Conservation (phyloP, 768 basidiomycete genomes). For the Sporobolomyces pararoseus region DNA sequence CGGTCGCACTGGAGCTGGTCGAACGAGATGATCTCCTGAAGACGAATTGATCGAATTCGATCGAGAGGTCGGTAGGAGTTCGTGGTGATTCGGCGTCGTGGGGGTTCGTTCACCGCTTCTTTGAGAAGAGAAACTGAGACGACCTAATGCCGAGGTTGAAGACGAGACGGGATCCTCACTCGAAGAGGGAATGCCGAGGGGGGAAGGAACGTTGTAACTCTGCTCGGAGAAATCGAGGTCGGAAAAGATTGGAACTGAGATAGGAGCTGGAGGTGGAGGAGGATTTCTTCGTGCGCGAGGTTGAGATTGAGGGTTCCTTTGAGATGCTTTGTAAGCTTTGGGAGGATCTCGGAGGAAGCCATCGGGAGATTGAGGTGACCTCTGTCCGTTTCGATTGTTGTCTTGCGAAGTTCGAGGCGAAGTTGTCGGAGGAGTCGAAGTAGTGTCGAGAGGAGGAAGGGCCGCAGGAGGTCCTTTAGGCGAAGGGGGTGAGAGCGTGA, state of each 20-base stretch:
- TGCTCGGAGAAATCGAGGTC: conserved; percentile 38
- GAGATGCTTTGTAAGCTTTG: conserved; percentile 3
- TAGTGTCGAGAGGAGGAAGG: neutral
- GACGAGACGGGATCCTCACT: neutral
- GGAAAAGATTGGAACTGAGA: conserved; percentile 32
- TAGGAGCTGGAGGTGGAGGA: conserved; percentile 31
- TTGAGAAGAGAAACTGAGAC: conserved; percentile 12
- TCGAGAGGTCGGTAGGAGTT: conserved; percentile 18
- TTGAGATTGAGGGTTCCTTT: neutral
- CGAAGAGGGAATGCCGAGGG: neutral
- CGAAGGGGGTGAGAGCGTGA: conserved; percentile 34
- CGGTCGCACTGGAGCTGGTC: conserved; percentile 5
- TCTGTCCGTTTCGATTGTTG: neutral
- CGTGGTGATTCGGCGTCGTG: conserved; percentile 12
- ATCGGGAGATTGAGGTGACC: neutral
- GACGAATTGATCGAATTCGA: conserved; percentile 7
- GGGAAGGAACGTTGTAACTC: neutral
- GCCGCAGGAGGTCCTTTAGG: neutral
- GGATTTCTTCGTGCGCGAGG: conserved; percentile 21
- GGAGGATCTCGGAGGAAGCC: conserved; percentile 8
- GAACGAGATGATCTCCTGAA: neutral
- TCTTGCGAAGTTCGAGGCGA: conserved; percentile 24
- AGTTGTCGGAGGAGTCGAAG: conserved; percentile 4
- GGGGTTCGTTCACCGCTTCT: conserved; percentile 17
- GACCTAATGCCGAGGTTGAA: conserved; percentile 16